These are phyloP conservation scores for Sideroxylon spinosum DNA, from an alignment of 179 eudicot species.

Conservation along the genomic window DNA sequence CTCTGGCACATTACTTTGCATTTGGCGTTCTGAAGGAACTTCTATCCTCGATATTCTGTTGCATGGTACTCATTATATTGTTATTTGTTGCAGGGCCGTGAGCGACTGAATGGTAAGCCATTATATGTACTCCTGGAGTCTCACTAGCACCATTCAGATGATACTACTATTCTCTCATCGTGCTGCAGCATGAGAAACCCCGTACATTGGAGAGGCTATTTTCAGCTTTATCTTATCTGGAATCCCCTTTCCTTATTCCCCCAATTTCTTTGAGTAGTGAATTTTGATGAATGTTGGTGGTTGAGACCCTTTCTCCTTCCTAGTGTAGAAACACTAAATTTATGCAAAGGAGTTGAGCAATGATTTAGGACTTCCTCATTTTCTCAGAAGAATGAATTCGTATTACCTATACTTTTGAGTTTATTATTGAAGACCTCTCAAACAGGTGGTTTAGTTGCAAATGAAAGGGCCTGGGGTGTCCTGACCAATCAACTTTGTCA, in stretches of 20 bases:
- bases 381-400: not conserved
- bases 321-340: not conserved
- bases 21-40: not conserved
- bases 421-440: not conserved
- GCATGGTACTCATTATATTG: too few relatives aligned
- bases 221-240: constrained; percentile 7
- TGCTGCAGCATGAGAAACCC: constrained; percentile 8
- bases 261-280: constrained; percentile 7
- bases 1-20: too few relatives aligned
- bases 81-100: constrained; percentile 44
- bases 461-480: too few relatives aligned
- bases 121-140: constrained; percentile 55
- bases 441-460: too few relatives aligned
- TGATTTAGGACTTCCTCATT: not conserved
- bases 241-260: not conserved
- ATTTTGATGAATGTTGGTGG: constrained; percentile 6
- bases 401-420: not conserved
- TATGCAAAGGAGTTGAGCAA: not conserved
- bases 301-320: not conserved
- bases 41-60: not conserved
- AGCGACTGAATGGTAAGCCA: constrained; percentile 59
- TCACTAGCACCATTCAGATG: constrained; percentile 26
- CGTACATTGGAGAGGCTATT: constrained; percentile 22
- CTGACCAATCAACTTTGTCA: too few relatives aligned
- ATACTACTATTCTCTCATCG: not conserved